A percentile compares a stretch with the other conserved stretches of the same genome.
phyloP scores from a whole-genome alignment of 75 land plant species.

The Sequoiadendron giganteum region DNA sequence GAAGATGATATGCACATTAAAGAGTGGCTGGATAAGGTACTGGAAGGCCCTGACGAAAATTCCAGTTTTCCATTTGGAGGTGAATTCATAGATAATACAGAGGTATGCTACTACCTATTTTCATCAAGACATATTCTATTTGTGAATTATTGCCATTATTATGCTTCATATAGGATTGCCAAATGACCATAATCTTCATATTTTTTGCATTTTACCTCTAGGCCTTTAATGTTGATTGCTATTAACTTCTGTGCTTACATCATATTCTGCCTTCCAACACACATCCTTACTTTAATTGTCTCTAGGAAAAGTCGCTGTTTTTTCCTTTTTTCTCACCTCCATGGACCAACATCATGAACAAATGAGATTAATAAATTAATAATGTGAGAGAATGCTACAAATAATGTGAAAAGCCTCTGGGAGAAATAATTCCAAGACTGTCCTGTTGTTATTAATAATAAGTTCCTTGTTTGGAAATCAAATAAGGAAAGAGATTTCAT shows the following conservation, averaged over 20 bases:
- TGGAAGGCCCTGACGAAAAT: background rate
- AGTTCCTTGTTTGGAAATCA: background rate
- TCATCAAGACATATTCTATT: background rate
- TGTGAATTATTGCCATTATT: background rate
- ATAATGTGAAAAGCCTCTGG: background rate
- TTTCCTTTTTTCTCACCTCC: background rate
- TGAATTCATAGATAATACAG: background rate
- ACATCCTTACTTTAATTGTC: background rate
- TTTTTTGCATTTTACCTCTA: background rate
- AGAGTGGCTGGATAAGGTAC: background rate
- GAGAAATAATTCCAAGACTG: background rate
- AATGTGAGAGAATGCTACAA: background rate
- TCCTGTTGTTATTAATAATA: background rate
- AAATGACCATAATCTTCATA: background rate
- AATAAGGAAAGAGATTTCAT: background rate
- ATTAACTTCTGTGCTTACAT: slow-evolving; percentile 1
- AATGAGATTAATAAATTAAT: background rate
- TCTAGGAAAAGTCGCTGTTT: background rate
- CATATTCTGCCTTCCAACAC: background rate
- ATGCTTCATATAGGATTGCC: background rate
- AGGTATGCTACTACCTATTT: background rate
- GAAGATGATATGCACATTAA: background rate
- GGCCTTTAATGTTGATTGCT: background rate
- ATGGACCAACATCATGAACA: background rate
- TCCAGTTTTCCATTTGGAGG: background rate